Conservation (phyloP, 768 basidiomycete genomes). For the Rhizopogon vulgaris region DNA sequence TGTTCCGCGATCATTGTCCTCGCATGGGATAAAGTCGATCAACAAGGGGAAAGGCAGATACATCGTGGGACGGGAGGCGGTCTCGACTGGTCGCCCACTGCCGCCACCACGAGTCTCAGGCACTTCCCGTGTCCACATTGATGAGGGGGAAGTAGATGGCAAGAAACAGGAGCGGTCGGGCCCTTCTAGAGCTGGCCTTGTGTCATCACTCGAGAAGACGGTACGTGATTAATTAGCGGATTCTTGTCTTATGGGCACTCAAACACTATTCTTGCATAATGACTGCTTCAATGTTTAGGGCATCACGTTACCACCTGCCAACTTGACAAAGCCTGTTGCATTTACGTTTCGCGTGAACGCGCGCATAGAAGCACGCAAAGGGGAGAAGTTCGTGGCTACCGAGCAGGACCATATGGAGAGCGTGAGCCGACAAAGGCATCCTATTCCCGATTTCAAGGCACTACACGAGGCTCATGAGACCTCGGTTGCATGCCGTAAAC, state of each 20-base stretch:
- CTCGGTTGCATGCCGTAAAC: slow-evolving; percentile 35
- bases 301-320: slow-evolving; percentile 21
- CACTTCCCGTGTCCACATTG: slow-evolving; percentile 2
- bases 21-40: slow-evolving; percentile 9
- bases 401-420: slow-evolving; percentile 11
- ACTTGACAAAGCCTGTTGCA: slow-evolving; percentile 40
- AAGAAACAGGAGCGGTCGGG: slow-evolving; percentile 9
- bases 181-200: slow-evolving; percentile 13
- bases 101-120: slow-evolving; percentile 4
- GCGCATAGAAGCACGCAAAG: slow-evolving; percentile 42
- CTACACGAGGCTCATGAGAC: slow-evolving; percentile 43
- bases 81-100: not conserved
- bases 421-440: slow-evolving; percentile 15
- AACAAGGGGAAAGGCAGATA: slow-evolving; percentile 9
- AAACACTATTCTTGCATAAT: slow-evolving; percentile 9
- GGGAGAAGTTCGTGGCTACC: slow-evolving; percentile 17
- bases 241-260: slow-evolving; percentile 18
- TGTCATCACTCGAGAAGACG: slow-evolving; percentile 23
- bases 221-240: slow-evolving; percentile 25
- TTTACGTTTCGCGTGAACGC: slow-evolving; percentile 50
- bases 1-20: slow-evolving; percentile 14
- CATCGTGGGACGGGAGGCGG: slow-evolving; percentile 4
- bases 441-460: slow-evolving; percentile 49
- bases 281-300: slow-evolving; percentile 11
- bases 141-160: not conserved